Conservation (phyloP, 805 yeast genomes). For the Saccharomycopsis fermentans region DNA sequence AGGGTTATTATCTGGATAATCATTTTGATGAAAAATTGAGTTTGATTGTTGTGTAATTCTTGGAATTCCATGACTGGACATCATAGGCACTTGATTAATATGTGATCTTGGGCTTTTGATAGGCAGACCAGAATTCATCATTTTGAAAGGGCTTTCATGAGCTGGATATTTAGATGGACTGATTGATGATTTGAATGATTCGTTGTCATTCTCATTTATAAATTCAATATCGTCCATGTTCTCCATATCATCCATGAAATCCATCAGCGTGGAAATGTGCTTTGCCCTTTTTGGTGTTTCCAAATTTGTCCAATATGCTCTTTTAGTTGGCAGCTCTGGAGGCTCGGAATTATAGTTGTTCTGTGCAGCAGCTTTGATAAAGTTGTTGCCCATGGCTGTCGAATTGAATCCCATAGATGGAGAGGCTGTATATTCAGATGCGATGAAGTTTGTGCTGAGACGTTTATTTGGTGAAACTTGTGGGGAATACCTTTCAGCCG, state of each 20-base stretch:
- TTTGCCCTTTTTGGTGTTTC: conserved; percentile 63
- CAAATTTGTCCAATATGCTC: conserved; percentile 56
- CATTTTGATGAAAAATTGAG: conserved; percentile 53
- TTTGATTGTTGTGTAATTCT: conserved; percentile 52
- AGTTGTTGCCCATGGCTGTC: conserved; percentile 32
- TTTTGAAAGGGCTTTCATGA: not conserved
- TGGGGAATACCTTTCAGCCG: conserved; percentile 32
- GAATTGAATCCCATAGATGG: conserved; percentile 31
- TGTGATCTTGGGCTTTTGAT: conserved; percentile 20
- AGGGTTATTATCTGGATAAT: conserved; percentile 47
- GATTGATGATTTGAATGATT: conserved; percentile 17
- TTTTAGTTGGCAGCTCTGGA: conserved; percentile 35
- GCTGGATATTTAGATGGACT: conserved; percentile 6
- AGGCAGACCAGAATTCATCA: conserved; percentile 17
- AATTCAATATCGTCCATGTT: conserved; percentile 29
- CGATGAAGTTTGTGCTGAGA: conserved; percentile 19
- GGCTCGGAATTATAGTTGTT: conserved; percentile 24
- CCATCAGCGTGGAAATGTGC: conserved; percentile 39
- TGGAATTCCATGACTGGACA: conserved; percentile 21
- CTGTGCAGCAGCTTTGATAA: conserved; percentile 27
- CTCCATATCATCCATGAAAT: conserved; percentile 14
- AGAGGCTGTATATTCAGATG: conserved; percentile 24
- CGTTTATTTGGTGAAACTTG: conserved; percentile 31
- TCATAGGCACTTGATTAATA: conserved; percentile 17
- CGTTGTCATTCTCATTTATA: conserved; percentile 17